These are phyloP conservation scores for Haematococcus sp. DNA, from an alignment of 139 green algal species.

Conservation along the genomic window DNA sequence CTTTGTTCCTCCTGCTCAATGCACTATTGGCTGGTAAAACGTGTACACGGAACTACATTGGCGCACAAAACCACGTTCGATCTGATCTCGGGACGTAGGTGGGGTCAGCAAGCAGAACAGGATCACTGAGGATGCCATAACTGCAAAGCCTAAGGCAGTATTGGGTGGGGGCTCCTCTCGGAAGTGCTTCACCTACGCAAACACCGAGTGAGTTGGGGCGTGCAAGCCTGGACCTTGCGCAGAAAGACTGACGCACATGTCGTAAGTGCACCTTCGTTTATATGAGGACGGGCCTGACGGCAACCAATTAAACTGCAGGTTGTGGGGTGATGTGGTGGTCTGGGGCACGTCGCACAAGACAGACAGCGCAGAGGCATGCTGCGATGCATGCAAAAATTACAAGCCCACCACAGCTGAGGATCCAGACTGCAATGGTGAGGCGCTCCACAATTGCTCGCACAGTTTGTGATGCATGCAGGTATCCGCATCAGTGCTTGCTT, in stretches of 20 bases:
- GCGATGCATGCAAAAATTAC: constrained; percentile 46
- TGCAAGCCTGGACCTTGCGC: neutral
- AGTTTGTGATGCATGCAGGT: neutral
- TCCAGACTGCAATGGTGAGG: constrained; percentile 68
- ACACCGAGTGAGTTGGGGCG: constrained; percentile 43
- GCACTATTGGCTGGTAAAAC: neutral
- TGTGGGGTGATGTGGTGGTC: constrained; percentile 76
- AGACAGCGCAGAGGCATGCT: constrained; percentile 58
- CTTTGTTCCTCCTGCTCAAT: neutral
- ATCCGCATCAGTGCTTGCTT: constrained; percentile 8
- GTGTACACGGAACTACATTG: neutral
- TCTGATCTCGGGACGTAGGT: too few species aligned
- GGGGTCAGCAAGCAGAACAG: too few species aligned
- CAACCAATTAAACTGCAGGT: constrained; percentile 38
- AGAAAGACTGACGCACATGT: neutral
- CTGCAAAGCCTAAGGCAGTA: neutral
- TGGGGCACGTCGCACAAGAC: constrained; percentile 55
- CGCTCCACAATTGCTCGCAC: neutral
- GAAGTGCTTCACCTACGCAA: constrained; percentile 37
- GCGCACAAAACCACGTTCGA: neutral
- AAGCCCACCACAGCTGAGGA: constrained; percentile 41
- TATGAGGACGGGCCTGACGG: neutral
- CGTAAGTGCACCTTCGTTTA: neutral
- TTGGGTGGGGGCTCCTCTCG: neutral
- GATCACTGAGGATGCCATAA: too few species aligned